Percentiles rank a stretch among this genome's conserved stretches.
phyloP scores from a whole-genome alignment of 2,329 filamentous ascomycete genomes.

The Phyllosticta paracitricarpa region DNA sequence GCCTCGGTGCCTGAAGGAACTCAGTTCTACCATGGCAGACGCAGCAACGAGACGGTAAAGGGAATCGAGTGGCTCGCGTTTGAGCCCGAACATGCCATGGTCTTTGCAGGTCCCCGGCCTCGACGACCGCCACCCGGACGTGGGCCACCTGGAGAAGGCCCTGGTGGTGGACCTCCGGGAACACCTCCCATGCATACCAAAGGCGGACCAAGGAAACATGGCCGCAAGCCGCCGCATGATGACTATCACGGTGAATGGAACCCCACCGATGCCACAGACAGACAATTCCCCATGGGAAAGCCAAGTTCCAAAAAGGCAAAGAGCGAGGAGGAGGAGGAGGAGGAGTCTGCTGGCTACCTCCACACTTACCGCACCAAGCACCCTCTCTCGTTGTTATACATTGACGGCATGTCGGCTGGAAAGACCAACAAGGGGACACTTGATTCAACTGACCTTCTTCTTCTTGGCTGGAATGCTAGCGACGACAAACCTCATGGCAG shows the following conservation, averaged over 20 bases:
- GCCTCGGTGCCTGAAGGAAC: constrained; percentile 55
- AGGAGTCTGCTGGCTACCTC: constrained; percentile 43
- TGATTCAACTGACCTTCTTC: constrained; percentile 55
- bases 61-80: constrained; percentile 65
- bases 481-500: not conserved
- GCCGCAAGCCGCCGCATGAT: not conserved
- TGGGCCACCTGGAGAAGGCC: not conserved
- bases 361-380: constrained; percentile 55
- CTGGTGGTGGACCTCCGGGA: not conserved
- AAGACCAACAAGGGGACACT: constrained; percentile 57
- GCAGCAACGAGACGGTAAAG: constrained; percentile 34
- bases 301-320: not conserved
- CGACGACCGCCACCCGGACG: constrained; percentile 7
- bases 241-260: not conserved
- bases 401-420: constrained; percentile 61
- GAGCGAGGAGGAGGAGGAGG: constrained; percentile 9
- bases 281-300: constrained; percentile 2
- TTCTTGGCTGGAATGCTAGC: constrained; percentile 43
- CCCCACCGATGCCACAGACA: not conserved
- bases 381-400: constrained; percentile 51
- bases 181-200: not conserved
- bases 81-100: constrained; percentile 62
- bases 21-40: constrained; percentile 57
- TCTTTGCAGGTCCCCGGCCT: constrained; percentile 43
- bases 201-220: not conserved